Conservation (phyloP, 2,329 filamentous ascomycete species). For the Aureobasidium sp. region DNA sequence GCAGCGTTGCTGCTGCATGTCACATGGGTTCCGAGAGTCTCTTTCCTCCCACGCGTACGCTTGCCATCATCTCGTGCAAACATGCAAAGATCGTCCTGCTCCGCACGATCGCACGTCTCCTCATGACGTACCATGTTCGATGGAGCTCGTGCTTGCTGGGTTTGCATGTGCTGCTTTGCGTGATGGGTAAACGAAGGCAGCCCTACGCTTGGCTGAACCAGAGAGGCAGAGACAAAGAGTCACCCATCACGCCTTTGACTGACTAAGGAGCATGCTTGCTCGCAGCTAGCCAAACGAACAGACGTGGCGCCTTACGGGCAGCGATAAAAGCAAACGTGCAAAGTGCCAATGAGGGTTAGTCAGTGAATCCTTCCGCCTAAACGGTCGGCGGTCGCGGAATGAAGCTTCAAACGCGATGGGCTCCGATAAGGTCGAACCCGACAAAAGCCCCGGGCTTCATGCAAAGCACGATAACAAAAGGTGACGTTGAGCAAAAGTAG, state of each 20-base stretch:
- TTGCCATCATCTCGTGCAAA: background rate
- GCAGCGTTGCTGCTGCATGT: constrained; percentile 6
- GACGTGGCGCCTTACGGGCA: background rate
- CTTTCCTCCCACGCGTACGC: constrained; percentile 5
- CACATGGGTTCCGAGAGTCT: constrained; percentile 8
- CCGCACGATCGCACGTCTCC: background rate
- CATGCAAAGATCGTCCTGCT: background rate
- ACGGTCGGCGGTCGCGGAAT: constrained; percentile 1
- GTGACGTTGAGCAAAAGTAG: background rate
- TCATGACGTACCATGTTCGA: background rate
- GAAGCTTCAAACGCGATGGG: background rate
- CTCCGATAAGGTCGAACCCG: background rate
- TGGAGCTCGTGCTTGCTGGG: background rate
- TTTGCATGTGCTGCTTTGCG: background rate
- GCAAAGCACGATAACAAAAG: background rate
- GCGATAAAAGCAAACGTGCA: constrained; percentile 1
- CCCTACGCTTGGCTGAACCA: too few relatives aligned
- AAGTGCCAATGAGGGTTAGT: background rate
- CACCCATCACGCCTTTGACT: too few relatives aligned
- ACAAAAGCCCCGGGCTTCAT: background rate
- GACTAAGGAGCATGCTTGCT: too few relatives aligned
- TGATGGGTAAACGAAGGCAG: too few relatives aligned
- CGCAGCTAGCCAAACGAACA: background rate
- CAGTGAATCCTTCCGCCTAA: constrained; percentile 8
- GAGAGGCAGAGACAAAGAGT: too few relatives aligned